phyloP scores from a whole-genome alignment of 2,329 filamentous ascomycete genomes.

The Periglandula ipomoeae region DNA sequence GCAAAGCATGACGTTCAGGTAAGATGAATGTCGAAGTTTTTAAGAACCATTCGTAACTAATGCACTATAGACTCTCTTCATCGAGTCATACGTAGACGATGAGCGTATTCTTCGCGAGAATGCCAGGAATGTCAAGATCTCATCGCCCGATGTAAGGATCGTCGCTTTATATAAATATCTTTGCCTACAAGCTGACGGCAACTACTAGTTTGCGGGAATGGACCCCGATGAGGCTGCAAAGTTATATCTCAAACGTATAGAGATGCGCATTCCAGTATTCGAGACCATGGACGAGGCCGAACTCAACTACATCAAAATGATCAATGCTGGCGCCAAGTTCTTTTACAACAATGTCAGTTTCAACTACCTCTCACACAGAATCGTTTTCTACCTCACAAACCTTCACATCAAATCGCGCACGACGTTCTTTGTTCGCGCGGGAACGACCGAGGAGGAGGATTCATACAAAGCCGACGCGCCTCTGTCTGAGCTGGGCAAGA shows the following conservation, averaged over 20 bases:
- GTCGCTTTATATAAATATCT: neutral
- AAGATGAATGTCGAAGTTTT: slow-evolving; percentile 12
- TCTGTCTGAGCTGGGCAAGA: slow-evolving; percentile 67
- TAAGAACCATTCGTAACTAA: neutral
- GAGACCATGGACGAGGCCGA: slow-evolving; percentile 94
- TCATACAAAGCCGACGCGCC: slow-evolving; percentile 87
- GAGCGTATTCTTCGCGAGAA: slow-evolving; percentile 93
- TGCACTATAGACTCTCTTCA: slow-evolving; percentile 69
- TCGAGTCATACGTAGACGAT: slow-evolving; percentile 92
- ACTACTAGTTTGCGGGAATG: slow-evolving; percentile 72
- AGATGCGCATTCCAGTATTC: slow-evolving; percentile 87
- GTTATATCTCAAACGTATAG: slow-evolving; percentile 83
- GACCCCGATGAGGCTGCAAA: slow-evolving; percentile 83
- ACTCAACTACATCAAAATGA: slow-evolving; percentile 98
- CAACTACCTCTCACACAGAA: slow-evolving; percentile 90
- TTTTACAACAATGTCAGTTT: slow-evolving; percentile 97
- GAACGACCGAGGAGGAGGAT: slow-evolving; percentile 78
- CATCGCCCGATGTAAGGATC: slow-evolving; percentile 73
- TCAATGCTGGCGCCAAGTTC: slow-evolving; percentile 88
- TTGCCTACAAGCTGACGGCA: neutral
- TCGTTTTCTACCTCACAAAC: slow-evolving; percentile 97
- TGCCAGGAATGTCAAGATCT: slow-evolving; percentile 94
- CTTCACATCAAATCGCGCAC: slow-evolving; percentile 91
- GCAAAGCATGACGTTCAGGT: slow-evolving; percentile 94
- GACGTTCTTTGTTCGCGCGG: slow-evolving; percentile 86